phyloP scores from a whole-genome alignment of 2,329 filamentous ascomycete species.

The Aspergillus costaricaensis region DNA sequence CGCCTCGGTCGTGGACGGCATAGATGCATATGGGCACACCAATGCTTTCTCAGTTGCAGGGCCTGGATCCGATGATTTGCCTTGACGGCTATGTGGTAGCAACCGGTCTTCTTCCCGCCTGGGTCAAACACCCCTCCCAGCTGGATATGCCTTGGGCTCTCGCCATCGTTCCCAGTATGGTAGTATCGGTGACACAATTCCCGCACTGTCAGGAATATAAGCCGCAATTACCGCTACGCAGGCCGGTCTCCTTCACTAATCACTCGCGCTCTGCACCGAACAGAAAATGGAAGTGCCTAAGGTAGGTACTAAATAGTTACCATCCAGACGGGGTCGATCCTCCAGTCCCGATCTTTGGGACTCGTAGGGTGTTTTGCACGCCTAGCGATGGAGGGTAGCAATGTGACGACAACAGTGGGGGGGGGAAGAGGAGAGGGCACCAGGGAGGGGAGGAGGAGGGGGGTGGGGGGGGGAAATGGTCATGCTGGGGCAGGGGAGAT shows the following conservation, averaged over 20 bases:
- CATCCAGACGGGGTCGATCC: slow-evolving; percentile 5
- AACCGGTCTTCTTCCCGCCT: background rate
- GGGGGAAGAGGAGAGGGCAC: background rate
- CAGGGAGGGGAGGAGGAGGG: background rate
- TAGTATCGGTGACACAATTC: background rate
- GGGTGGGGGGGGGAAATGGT: background rate
- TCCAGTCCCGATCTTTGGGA: slow-evolving; percentile 2
- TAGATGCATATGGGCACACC: background rate
- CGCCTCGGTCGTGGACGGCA: background rate
- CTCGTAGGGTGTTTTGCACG: background rate
- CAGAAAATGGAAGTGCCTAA: slow-evolving; percentile 8
- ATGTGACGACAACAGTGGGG: slow-evolving; percentile 1
- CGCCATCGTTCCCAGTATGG: background rate
- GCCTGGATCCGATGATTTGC: background rate
- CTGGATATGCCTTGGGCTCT: background rate
- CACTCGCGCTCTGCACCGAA: slow-evolving; percentile 3
- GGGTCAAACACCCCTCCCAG: background rate
- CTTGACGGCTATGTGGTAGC: background rate
- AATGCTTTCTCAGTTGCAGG: background rate
- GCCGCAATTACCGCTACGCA: background rate
- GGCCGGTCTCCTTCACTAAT: background rate
- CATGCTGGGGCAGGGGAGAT: slow-evolving; percentile 4
- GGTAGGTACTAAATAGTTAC: slow-evolving; percentile 2
- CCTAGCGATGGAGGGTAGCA: background rate
- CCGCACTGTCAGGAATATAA: background rate